phyloP scores from a whole-genome alignment of 2,329 filamentous ascomycete genomes.

The Botryotinia globosa region DNA sequence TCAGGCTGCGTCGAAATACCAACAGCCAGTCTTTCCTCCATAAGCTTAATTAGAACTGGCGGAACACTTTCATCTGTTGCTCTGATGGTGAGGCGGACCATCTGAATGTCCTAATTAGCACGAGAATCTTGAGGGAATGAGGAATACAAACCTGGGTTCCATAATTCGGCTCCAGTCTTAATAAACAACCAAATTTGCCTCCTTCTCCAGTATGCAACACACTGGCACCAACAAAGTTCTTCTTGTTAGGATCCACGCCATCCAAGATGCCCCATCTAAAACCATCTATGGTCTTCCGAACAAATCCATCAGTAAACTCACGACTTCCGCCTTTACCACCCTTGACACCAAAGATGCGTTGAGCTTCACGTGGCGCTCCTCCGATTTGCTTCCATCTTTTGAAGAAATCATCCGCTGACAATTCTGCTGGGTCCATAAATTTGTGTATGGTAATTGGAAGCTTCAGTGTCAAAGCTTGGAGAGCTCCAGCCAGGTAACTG shows the following conservation, averaged over 20 bases:
- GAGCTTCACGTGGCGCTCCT: constrained; percentile 79
- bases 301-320: constrained; percentile 68
- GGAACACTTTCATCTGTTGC: constrained; percentile 92
- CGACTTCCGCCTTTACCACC: constrained; percentile 53
- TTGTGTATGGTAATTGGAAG: constrained; percentile 87
- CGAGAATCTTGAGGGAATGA: background rate
- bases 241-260: constrained; percentile 84
- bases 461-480: constrained; percentile 89
- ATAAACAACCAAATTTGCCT: constrained; percentile 90
- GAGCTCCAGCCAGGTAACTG: constrained; percentile 87
- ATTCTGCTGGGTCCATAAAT: constrained; percentile 90
- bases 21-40: constrained; percentile 75
- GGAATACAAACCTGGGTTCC: constrained; percentile 70
- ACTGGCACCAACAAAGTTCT: constrained; percentile 90
- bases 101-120: constrained; percentile 51
- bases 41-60: constrained; percentile 72
- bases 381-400: constrained; percentile 99
- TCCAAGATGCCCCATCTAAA: constrained; percentile 88
- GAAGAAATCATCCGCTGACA: constrained; percentile 93
- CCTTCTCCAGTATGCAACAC: constrained; percentile 77
- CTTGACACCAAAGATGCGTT: constrained; percentile 74
- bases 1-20: constrained; percentile 41
- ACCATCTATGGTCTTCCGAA: constrained; percentile 71
- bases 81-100: constrained; percentile 90
- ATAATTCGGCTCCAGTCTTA: constrained; percentile 94